These are phyloP conservation scores for Rhodomyrtus psidioides DNA, from an alignment of 441 rosid species.

Conservation along the genomic window DNA sequence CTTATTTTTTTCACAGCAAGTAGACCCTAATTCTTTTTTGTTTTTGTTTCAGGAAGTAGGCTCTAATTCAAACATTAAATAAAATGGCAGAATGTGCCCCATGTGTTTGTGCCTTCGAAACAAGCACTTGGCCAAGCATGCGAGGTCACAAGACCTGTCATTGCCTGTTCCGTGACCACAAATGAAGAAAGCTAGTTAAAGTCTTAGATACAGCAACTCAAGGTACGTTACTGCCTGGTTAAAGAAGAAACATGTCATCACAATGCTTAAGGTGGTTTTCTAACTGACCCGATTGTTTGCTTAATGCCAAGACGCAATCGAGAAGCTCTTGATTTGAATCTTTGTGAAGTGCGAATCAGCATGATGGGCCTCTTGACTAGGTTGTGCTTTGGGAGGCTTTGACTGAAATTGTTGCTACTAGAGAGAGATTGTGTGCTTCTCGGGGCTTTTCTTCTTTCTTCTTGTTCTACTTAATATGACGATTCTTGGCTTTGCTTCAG, in stretches of 20 bases:
- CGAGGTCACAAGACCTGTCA: constrained; percentile 97
- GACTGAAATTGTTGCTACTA: too few relatives aligned
- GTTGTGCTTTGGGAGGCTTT: too few relatives aligned
- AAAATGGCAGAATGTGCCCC: constrained; percentile 72
- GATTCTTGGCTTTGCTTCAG: too few relatives aligned
- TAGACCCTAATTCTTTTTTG: too few relatives aligned
- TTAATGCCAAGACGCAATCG: constrained; percentile 80
- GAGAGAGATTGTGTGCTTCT: too few relatives aligned
- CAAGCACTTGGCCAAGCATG: constrained; percentile 95
- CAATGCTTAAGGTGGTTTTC: not conserved
- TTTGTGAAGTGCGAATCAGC: constrained; percentile 31
- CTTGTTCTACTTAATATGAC: too few relatives aligned
- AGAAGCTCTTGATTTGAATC: constrained; percentile 72
- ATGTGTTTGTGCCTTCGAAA: constrained; percentile 93
- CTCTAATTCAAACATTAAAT: not conserved
- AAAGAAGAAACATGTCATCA: not conserved
- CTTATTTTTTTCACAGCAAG: not conserved
- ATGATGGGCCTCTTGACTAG: constrained; percentile 89
- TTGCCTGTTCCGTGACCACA: constrained; percentile 81
- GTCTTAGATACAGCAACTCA: constrained; percentile 74
- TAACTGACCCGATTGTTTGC: not conserved
- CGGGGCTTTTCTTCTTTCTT: too few relatives aligned
- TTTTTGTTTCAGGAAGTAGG: too few relatives aligned
- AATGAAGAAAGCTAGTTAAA: constrained; percentile 84
- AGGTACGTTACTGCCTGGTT: constrained; percentile 27